These are phyloP conservation scores for Medicago arabica DNA, from an alignment of 306 rosid species.

Conservation along the genomic window DNA sequence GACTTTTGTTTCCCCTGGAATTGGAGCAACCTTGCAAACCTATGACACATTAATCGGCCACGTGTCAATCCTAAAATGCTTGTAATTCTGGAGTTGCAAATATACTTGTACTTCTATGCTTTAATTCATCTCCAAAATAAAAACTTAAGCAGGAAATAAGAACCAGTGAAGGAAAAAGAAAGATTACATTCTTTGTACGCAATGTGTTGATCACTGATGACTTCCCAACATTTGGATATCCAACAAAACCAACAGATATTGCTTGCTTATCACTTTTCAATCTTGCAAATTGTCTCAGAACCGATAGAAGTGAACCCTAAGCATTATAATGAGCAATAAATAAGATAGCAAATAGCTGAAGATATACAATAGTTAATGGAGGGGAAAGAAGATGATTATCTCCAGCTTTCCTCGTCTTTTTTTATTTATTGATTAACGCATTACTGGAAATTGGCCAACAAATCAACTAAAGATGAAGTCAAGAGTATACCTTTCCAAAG, in stretches of 20 bases:
- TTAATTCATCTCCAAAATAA: not conserved
- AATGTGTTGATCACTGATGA: slow-evolving; percentile 92
- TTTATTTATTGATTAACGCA: not conserved
- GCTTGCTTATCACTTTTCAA: slow-evolving; percentile 95
- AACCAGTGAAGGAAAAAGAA: slow-evolving; percentile 34
- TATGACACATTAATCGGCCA: slow-evolving; percentile 39
- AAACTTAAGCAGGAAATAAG: slow-evolving; percentile 34
- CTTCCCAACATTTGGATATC: slow-evolving; percentile 97
- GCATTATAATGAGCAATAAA: slow-evolving; percentile 30
- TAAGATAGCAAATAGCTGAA: not conserved
- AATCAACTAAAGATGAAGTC: slow-evolving; percentile 18
- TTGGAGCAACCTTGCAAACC: slow-evolving; percentile 99
- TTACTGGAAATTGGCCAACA: slow-evolving; percentile 10
- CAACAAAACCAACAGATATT: slow-evolving; percentile 94
- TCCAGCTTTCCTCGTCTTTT: slow-evolving; percentile 18
- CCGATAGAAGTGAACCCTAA: slow-evolving; percentile 93
- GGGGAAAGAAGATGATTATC: slow-evolving; percentile 6
- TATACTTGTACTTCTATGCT: not conserved
- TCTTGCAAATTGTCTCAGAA: slow-evolving; percentile 89
- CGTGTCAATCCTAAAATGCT: slow-evolving; percentile 35
- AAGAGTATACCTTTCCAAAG: slow-evolving; percentile 80
- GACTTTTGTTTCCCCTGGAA: slow-evolving; percentile 96
- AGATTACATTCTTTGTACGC: slow-evolving; percentile 79
- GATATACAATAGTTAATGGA: not conserved
- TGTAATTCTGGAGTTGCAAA: not conserved